Evolutionary conservation across 805 yeast genomes (phyloP).

Genomic region (Saccharomyces paradoxus): DNA sequence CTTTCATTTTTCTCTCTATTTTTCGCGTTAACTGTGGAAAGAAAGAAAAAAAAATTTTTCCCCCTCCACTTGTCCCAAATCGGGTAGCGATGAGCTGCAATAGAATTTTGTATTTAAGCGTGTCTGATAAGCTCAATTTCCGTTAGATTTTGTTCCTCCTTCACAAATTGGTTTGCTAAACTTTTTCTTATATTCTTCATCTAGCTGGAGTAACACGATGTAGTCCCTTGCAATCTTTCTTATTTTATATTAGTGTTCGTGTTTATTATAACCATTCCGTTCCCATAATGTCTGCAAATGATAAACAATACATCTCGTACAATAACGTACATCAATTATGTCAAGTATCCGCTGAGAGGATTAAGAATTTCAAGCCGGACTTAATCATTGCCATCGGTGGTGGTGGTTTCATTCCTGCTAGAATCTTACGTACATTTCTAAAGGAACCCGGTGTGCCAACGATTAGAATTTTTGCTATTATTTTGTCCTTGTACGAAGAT

Average conservation of each 20-base stretch:
- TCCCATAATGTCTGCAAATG: slow-evolving; percentile 23
- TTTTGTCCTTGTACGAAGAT: slow-evolving; percentile 84
- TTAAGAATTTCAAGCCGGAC: slow-evolving; percentile 73
- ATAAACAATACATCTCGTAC: slow-evolving; percentile 68
- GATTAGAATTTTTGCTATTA: slow-evolving; percentile 90
- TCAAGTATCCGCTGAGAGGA: slow-evolving; percentile 51
- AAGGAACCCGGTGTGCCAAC: slow-evolving; percentile 84
- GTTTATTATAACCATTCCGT: background rate
- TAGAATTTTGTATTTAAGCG: background rate
- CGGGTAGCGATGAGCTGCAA: background rate
- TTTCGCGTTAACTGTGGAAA: background rate
- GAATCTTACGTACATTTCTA: slow-evolving; percentile 87
- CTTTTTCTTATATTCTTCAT: background rate
- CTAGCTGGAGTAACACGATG: background rate
- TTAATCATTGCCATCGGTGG: slow-evolving; percentile 93
- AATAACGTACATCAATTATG: slow-evolving; percentile 73
- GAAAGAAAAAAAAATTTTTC: background rate
- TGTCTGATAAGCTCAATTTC: background rate
- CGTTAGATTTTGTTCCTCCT: background rate
- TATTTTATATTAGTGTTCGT: background rate
- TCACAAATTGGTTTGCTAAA: background rate
- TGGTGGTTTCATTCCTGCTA: slow-evolving; percentile 96
- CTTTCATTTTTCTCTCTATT: background rate
- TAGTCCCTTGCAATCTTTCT: background rate
- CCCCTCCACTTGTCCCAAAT: background rate